phyloP scores from a whole-genome alignment of 768 basidiomycete genomes.

The Amanita pseudoporphyria region DNA sequence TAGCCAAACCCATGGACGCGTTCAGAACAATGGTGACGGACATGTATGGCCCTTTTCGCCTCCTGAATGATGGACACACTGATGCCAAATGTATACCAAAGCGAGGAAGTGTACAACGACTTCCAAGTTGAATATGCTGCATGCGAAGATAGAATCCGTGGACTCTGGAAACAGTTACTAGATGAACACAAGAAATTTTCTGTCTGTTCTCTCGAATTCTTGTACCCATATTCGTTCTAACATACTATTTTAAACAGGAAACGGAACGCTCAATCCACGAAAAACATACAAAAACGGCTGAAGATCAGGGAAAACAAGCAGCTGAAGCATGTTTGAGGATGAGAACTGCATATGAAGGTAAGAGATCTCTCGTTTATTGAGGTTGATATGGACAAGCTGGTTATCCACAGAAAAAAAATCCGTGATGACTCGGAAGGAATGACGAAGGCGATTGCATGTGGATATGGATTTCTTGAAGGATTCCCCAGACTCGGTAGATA shows the following conservation, averaged over 20 bases:
- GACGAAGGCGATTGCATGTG: too few relatives aligned
- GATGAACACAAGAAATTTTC: conserved; percentile 16
- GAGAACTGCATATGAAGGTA: not conserved
- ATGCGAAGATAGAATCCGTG: conserved; percentile 17
- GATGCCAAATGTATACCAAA: not conserved
- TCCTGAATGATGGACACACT: not conserved
- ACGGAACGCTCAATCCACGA: not conserved
- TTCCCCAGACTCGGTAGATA: too few relatives aligned
- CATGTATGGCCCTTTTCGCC: conserved; percentile 8
- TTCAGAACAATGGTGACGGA: conserved; percentile 7
- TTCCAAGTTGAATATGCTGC: conserved; percentile 16
- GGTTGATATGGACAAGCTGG: not conserved
- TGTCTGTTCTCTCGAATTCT: conserved; percentile 4
- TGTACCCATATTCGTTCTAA: not conserved
- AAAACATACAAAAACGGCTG: not conserved
- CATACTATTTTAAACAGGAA: not conserved
- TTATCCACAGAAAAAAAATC: not conserved
- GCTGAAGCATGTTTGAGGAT: not conserved
- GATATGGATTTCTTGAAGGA: too few relatives aligned
- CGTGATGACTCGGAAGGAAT: too few relatives aligned
- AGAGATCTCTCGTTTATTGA: not conserved
- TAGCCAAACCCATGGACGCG: conserved; percentile 11
- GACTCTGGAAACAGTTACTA: conserved; percentile 14
- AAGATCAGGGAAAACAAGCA: not conserved
- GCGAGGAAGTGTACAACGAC: conserved; percentile 13